Base-by-base conservation (phyloP, 2,329 filamentous ascomycete species). In the Diaporthe sp. region DNA sequence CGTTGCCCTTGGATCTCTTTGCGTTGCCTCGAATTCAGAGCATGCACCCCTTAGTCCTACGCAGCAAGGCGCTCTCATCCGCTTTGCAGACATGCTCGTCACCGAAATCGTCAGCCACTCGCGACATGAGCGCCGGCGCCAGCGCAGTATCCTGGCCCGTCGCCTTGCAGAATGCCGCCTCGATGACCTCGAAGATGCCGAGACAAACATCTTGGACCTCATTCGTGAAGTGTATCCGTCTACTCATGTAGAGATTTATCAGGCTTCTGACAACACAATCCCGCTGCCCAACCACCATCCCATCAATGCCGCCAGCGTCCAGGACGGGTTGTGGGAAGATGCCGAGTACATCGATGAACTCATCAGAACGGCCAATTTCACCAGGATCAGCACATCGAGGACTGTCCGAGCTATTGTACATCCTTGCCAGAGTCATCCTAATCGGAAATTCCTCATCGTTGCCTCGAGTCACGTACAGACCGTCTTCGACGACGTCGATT, bases 401-500 rank as follows among this genome's bases (percentile, higher is more conserved):
- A 59, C 62, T 4, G 80, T 88, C 0, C 85, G 87, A 5, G 82
- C 82, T 0, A 81, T 88, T 17, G 79, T 82, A 19, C 79, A 82
- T 22, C 81, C 81, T 28, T 86, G 84, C 70, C 81, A 84, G 46
- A 83, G 78, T 3, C 80, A 80, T 17, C 78, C 79, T 0, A 79
- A 77, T 0, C 79, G 81, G 0, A 85, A 82, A 0, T 81, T 83
- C 0, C 79, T 88, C 0, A 80, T 86, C 0, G 82, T 88, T 3
- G 82, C 82, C 2, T 85, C 84, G 0, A 84, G 81, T 1, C 83
- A 88, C 2, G 82, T 87, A n/a, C 83, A 84, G 42, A 77, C 81
- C 0, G 83, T 88, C 5, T 87, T 87, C 67, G 87, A 88, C 61
- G 87, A 88, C 57, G 79, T 87, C 1, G 87, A 88, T 72, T 78